Evolutionary conservation across 176 grass and related monocot genomes (phyloP), one percentile per base, ranked within the genome.

Genomic region (Ananas comosus): DNA sequence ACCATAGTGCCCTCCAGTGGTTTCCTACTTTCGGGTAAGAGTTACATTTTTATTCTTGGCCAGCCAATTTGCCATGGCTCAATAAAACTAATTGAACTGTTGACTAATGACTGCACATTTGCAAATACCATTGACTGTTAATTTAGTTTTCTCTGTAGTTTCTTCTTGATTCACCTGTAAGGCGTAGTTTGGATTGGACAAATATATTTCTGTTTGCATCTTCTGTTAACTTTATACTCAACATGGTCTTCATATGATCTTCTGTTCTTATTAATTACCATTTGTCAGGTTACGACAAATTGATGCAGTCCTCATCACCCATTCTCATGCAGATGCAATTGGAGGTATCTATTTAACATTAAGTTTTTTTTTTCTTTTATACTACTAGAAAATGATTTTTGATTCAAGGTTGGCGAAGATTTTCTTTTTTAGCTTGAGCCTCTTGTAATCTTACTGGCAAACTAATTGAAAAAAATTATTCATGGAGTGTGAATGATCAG

Each of bases 241-340:
- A 1, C 12, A 1, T 54, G 14, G 24, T 14, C 14, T 54, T 57
- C 17, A 28, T 53, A 10, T 53, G 27, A 64, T 47, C 19, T 68
- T 52, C 51, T 72, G 10, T 29, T 33, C 54, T 50, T 67, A 58
- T 14, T 80, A 64, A 71, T 57, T 61, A 48, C 17, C 64, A 49
- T 50, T 50, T 72, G 17, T 58, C 73, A 99, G 94, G 61, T 76
- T 99, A 78, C 90, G 94, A 81, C 56, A 48, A 50, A 83, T 93
- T 50, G 87, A 93, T 68, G 80, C 87, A 13, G 90, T 93, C 52
- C 69, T 93, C 59, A 99, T 99, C 69, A 93, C 94, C 42, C 94
- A 99, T 84, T 99, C 87, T 53, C 94, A 99, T 80, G 89, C 94
- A 16, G 90, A 93, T 76, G 94, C 94, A 53, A 99, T 99, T 80